These are phyloP conservation scores for Chamaecyparis obtusa DNA, from an alignment of 75 land plant genomes.

Conservation along the genomic window DNA sequence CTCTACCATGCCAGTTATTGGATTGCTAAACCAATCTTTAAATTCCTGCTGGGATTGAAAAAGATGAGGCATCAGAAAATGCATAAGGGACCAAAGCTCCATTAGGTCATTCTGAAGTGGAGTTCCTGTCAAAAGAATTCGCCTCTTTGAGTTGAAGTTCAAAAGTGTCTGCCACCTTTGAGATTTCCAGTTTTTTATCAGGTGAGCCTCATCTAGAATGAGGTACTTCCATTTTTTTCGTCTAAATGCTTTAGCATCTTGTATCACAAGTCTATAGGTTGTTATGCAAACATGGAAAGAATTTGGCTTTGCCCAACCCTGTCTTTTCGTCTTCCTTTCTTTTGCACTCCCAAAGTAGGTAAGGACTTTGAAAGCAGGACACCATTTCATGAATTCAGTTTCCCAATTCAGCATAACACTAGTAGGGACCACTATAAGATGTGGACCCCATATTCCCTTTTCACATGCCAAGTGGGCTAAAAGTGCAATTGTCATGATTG, in stretches of 20 bases:
- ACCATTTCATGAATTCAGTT: slow-evolving; percentile 99
- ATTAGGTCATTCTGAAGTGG: slow-evolving; percentile 99
- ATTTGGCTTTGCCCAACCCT: slow-evolving; percentile 97
- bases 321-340: slow-evolving; percentile 86
- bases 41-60: slow-evolving; percentile 99
- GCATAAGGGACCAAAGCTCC: slow-evolving; percentile 99
- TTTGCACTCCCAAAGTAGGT: slow-evolving; percentile 99
- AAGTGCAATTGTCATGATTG: slow-evolving; percentile 97
- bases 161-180: slow-evolving; percentile 99
- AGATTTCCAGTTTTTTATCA: slow-evolving; percentile 99
- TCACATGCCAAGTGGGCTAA: slow-evolving; percentile 98
- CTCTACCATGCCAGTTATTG: slow-evolving; percentile 97
- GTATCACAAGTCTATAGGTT: slow-evolving; percentile 96
- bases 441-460: slow-evolving; percentile 99
- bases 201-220: slow-evolving; percentile 97
- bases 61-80: slow-evolving; percentile 99
- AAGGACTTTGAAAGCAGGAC: slow-evolving; percentile 96
- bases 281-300: slow-evolving; percentile 98
- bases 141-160: slow-evolving; percentile 95
- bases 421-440: slow-evolving; percentile 98
- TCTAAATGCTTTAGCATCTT: slow-evolving; percentile 97
- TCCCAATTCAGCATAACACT: slow-evolving; percentile 99
- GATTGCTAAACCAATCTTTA: slow-evolving; percentile 99
- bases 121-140: slow-evolving; percentile 96
- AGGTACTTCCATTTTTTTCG: slow-evolving; percentile 99